These are phyloP conservation scores for Naganishia cerealis DNA, from an alignment of 1,284 basidiomycete species.

Conservation along the genomic window DNA sequence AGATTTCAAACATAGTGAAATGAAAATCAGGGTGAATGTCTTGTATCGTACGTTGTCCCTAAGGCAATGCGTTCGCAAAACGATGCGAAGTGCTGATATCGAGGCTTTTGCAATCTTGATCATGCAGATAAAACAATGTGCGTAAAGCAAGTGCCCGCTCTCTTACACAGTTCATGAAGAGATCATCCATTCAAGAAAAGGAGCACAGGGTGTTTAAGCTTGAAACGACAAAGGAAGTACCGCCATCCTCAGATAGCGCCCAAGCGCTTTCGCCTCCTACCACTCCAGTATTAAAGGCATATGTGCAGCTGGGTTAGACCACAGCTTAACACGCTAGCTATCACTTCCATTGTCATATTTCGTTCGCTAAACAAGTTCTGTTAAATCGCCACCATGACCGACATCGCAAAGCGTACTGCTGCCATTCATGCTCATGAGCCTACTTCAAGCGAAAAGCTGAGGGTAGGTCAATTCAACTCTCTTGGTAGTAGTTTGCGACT, in stretches of 20 bases:
- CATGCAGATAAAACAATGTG: no score
- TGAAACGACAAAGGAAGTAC: neutral
- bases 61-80: no score
- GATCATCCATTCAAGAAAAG: neutral
- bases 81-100: no score
- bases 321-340: neutral
- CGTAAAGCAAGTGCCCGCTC: neutral
- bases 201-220: neutral
- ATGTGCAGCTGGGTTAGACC: neutral
- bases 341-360: neutral
- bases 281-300: neutral
- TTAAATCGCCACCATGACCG: constrained; percentile 2
- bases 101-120: no score
- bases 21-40: no score
- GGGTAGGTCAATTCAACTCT: constrained; percentile 1
- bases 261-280: neutral
- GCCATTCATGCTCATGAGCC: neutral
- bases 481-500: neutral
- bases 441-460: constrained; percentile 11
- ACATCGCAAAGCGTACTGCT: neutral
- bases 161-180: neutral
- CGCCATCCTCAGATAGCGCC: neutral
- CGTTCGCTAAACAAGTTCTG: neutral
- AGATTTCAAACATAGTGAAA: neutral
- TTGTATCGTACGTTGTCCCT: no score